phyloP scores from a whole-genome alignment of 1,139 yeast species.

The Taphrina betulina region DNA sequence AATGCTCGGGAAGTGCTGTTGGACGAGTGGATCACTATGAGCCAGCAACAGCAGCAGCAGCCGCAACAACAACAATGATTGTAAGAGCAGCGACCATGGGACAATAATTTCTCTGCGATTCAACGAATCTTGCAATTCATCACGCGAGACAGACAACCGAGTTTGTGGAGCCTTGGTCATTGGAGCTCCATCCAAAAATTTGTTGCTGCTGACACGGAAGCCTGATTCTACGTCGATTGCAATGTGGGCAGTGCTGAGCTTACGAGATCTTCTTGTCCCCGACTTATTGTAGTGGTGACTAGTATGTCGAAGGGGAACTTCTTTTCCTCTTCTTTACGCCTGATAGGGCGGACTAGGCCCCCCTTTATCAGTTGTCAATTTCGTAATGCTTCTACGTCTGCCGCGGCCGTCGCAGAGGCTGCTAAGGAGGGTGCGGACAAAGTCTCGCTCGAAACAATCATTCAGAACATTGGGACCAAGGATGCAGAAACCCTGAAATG shows the following conservation, averaged over 20 bases:
- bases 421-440: background rate
- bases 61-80: background rate
- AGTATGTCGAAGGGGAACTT: too few relatives aligned
- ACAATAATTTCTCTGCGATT: too few relatives aligned
- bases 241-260: background rate
- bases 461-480: background rate
- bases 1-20: too few relatives aligned
- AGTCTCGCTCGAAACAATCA: background rate
- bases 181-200: too few relatives aligned
- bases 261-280: too few relatives aligned
- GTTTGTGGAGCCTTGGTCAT: too few relatives aligned
- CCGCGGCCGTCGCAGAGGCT: background rate
- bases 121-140: background rate
- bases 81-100: background rate
- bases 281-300: too few relatives aligned
- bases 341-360: too few relatives aligned
- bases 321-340: too few relatives aligned
- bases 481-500: slow-evolving; percentile 23
- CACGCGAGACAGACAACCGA: background rate
- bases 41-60: background rate
- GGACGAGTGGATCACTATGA: background rate
- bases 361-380: background rate
- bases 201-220: too few relatives aligned
- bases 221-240: background rate
- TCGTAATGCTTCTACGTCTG: background rate